phyloP scores from a whole-genome alignment of 2,329 filamentous ascomycete genomes.

The Erysiphe pulchra region DNA sequence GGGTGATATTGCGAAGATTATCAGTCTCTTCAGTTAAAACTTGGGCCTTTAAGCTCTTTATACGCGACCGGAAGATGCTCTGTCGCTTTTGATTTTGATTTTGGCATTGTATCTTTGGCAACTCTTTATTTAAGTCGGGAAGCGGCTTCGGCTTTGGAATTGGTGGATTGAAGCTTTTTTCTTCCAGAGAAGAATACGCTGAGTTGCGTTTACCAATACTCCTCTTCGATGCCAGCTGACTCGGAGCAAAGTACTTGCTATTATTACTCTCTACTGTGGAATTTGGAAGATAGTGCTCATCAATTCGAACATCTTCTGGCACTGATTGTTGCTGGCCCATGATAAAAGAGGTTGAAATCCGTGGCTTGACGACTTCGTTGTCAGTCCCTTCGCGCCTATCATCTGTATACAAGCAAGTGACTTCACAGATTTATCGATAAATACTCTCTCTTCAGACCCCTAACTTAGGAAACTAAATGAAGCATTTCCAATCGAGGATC shows the following conservation, averaged over 20 bases:
- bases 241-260: not conserved
- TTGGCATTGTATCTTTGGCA: not conserved
- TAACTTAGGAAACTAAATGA: not conserved
- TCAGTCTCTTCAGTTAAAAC: not conserved
- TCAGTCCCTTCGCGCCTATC: not conserved
- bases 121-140: not conserved
- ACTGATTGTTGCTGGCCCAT: not conserved
- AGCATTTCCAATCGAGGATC: not conserved
- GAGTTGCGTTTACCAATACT: not conserved
- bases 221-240: not conserved
- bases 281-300: not conserved
- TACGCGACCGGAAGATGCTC: not conserved
- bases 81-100: not conserved
- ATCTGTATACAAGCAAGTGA: not conserved
- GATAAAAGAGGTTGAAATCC: not conserved
- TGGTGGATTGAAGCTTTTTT: not conserved
- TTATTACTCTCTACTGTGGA: not conserved
- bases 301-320: not conserved
- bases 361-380: not conserved
- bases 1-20: not conserved
- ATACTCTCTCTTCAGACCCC: not conserved
- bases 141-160: not conserved
- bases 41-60: not conserved
- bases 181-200: not conserved
- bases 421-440: not conserved